Evolutionary conservation across 1,284 basidiomycete species (phyloP).

Genomic region (Boletus mariae): DNA sequence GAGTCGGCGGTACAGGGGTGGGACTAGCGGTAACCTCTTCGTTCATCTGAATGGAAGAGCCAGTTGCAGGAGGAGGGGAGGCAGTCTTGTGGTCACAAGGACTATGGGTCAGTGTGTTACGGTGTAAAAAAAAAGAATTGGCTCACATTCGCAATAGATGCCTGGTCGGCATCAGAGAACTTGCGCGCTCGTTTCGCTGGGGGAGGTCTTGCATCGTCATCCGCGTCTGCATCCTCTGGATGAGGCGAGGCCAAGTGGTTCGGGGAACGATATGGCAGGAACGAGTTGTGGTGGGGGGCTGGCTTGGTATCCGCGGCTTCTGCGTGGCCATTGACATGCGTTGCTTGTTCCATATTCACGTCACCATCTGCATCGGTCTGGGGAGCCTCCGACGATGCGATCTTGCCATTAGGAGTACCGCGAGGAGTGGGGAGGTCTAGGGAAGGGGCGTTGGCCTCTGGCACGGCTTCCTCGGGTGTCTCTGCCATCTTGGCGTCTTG

Average conservation of each 20-base stretch:
- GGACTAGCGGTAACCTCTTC: slow-evolving; percentile 36
- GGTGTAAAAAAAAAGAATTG: slow-evolving; percentile 36
- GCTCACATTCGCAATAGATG: slow-evolving; percentile 63
- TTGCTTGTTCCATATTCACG: slow-evolving; percentile 47
- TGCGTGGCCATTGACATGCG: slow-evolving; percentile 37
- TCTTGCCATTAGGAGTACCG: slow-evolving; percentile 15
- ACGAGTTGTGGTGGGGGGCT: slow-evolving; percentile 32
- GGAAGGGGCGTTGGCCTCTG: slow-evolving; percentile 18
- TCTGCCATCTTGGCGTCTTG: slow-evolving; percentile 54
- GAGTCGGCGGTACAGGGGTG: slow-evolving; percentile 38
- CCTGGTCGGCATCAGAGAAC: slow-evolving; percentile 52
- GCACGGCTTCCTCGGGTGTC: slow-evolving; percentile 22
- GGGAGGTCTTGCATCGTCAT: slow-evolving; percentile 58
- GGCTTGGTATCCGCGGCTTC: slow-evolving; percentile 17
- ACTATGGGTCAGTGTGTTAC: slow-evolving; percentile 15
- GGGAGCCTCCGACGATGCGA: slow-evolving; percentile 22
- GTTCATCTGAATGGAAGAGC: slow-evolving; percentile 39
- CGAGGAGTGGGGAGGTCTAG: slow-evolving; percentile 6
- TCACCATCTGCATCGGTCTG: slow-evolving; percentile 36
- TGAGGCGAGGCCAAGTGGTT: slow-evolving; percentile 30
- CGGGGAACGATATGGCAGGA: slow-evolving; percentile 40
- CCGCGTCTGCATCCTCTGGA: slow-evolving; percentile 31
- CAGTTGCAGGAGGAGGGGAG: slow-evolving; percentile 55
- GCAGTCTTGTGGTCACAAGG: slow-evolving; percentile 51
- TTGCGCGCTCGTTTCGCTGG: slow-evolving; percentile 66